A percentile compares a stretch with the other conserved stretches of the same genome.
Conservation (phyloP, 352 stramenopile genomes). For the Phytopythium ostracodes region DNA sequence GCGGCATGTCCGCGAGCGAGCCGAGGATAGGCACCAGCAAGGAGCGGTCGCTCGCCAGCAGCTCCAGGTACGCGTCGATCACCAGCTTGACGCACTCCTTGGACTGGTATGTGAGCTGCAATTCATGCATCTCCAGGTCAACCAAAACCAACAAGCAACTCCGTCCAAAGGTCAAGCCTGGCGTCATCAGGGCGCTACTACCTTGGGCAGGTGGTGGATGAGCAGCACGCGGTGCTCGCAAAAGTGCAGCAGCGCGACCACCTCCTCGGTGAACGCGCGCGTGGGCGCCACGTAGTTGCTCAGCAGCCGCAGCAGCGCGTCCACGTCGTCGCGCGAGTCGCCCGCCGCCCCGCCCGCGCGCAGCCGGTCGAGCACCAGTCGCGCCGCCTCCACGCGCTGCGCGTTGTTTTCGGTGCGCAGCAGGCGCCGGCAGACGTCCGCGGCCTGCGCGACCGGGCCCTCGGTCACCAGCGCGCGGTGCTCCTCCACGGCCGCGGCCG, state of each 20-base stretch:
- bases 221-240: conserved; percentile 70
- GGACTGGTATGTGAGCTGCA: conserved; percentile 77
- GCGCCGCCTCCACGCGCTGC: conserved; percentile 42
- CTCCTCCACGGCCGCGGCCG: conserved; percentile 19
- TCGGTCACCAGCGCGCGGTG: conserved; percentile 49
- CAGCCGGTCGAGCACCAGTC: conserved; percentile 68
- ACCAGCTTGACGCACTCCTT: conserved; percentile 76
- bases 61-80: conserved; percentile 64
- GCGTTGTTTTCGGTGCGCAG: conserved; percentile 40
- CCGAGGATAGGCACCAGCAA: conserved; percentile 76
- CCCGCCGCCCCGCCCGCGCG: conserved; percentile 33
- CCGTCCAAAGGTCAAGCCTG: too few species aligned
- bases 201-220: conserved; percentile 80
- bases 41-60: conserved; percentile 69
- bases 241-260: conserved; percentile 67
- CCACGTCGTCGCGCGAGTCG: conserved; percentile 65
- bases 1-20: conserved; percentile 69
- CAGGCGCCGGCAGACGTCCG: conserved; percentile 49
- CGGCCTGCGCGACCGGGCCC: conserved; percentile 30
- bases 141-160: too few species aligned
- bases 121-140: too few species aligned
- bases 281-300: conserved; percentile 71
- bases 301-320: conserved; percentile 69
- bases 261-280: conserved; percentile 65
- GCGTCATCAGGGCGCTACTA: conserved; percentile 8